phyloP scores from a whole-genome alignment of 495 filamentous ascomycete species.

The Hypoxylon cercidicola region DNA sequence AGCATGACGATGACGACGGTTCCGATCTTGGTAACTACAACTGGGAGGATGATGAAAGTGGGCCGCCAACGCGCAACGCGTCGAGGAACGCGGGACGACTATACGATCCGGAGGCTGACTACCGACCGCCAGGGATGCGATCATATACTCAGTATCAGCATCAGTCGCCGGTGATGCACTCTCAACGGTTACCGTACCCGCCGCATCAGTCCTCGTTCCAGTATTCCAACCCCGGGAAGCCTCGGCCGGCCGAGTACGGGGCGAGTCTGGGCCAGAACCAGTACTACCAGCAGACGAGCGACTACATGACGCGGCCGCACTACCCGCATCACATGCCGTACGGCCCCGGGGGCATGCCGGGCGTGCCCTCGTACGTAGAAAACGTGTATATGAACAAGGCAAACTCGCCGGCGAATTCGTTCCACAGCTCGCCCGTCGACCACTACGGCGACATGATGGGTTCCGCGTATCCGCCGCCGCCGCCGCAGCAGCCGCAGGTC shows the following conservation, averaged over 20 bases:
- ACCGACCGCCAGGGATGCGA: conserved; percentile 43
- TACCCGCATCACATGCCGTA: conserved; percentile 36
- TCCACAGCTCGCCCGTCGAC: conserved; percentile 47
- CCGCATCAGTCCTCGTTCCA: conserved; percentile 67
- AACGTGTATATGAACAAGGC: conserved; percentile 56
- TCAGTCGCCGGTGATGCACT: conserved; percentile 46
- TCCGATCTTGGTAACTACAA: conserved; percentile 44
- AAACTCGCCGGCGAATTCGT: conserved; percentile 52
- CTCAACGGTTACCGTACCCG: conserved; percentile 45
- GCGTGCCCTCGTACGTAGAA: conserved; percentile 31
- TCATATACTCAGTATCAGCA: conserved; percentile 38
- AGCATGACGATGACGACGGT: conserved; percentile 53
- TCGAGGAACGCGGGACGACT: conserved; percentile 46
- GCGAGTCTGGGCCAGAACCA: conserved; percentile 61
- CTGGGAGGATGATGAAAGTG: conserved; percentile 48
- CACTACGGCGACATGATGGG: conserved; percentile 40
- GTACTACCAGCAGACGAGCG: conserved; percentile 67
- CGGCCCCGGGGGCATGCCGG: conserved; percentile 13
- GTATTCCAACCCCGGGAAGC: conserved; percentile 69
- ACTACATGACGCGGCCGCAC: conserved; percentile 27
- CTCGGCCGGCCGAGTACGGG: conserved; percentile 65
- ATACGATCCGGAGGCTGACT: conserved; percentile 50
- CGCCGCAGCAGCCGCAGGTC: conserved; percentile 18
- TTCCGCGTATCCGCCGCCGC: conserved; percentile 38
- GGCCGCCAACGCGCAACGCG: conserved; percentile 42